Base-by-base conservation (phyloP, 306 rosid species). In the Begonia loranthoides region DNA sequence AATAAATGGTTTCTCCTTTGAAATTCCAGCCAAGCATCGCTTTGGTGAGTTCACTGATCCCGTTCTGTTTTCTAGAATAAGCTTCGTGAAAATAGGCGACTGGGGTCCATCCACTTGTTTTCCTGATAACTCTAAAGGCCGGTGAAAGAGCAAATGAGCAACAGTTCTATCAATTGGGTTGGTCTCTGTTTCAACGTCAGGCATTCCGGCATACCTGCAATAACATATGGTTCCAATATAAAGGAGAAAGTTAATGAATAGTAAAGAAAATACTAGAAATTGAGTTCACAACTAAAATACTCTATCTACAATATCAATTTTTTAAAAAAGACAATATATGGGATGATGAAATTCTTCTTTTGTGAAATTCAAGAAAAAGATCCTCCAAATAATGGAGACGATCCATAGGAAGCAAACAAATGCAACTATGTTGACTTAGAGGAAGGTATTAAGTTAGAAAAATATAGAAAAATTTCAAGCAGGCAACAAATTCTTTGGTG, bases 131-230 rank as follows among this genome's bases (percentile, higher is more conserved):
- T 80, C 88, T 58, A 66, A 49, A 41, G 92, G 93, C 58, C 82
- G 70, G 59, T 83, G 80, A 58, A 92, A 92, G 68, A 92, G 96
- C 70, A 92, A 73, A 67, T 79, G 96, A 58, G 99, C 99, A 65
- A 92, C 81, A 12, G 76, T 78, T 63, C 99, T 76, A 66, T 92
- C 96, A 9, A 86, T 73, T 64, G 94, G 77, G 64, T 92, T 86
- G 17, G 99, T 92, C 84, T 83, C 78, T 41, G 88, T 76, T 71
- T 86, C 99, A 34, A 58, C 63, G 47, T 78, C 79, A 50, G 68
- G 70, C 74, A 69, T 63, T 65, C 70, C 71, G 54, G 72, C 53
- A 65, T 66, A 62, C 59, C 78, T 75, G 70, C 48, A 52, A 68
- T 49, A 63, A 19, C 52, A 51, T 16, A 65, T 45, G 66, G 47